These are phyloP conservation scores for Aspergillus cejpii DNA, from an alignment of 2,329 filamentous ascomycete genomes.

Conservation along the genomic window DNA sequence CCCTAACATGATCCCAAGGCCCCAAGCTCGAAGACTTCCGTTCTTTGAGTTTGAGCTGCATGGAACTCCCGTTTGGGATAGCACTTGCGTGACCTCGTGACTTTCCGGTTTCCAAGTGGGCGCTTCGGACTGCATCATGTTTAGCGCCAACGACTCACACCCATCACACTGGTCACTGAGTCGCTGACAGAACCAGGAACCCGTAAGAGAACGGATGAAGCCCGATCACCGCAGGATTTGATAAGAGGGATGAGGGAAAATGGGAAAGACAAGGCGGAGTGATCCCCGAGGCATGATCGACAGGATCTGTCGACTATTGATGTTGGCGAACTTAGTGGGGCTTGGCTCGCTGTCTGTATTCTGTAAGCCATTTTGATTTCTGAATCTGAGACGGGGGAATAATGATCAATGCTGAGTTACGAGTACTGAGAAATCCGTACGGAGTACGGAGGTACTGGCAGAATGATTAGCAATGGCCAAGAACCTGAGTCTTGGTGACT, in stretches of 20 bases:
- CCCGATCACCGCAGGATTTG: background rate
- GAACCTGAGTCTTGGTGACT: too few species aligned
- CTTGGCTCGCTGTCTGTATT: conserved; percentile 21
- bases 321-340: conserved; percentile 23
- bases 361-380: too few species aligned
- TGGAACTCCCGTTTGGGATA: conserved; percentile 11
- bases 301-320: conserved; percentile 37
- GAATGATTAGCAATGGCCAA: too few species aligned
- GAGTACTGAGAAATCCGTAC: too few species aligned
- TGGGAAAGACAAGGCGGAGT: conserved; percentile 10
- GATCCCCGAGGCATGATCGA: conserved; percentile 31
- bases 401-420: too few species aligned
- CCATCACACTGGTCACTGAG: too few species aligned
- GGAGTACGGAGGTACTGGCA: too few species aligned
- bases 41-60: conserved; percentile 9
- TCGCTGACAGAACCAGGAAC: conserved; percentile 14
- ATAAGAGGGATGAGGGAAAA: background rate
- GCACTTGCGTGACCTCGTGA: conserved; percentile 20
- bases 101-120: conserved; percentile 13
- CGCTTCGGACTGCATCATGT: conserved; percentile 13
- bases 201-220: conserved; percentile 8
- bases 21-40: background rate
- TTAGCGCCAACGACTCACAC: conserved; percentile 8
- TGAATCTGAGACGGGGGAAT: too few species aligned
- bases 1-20: conserved; percentile 16